A percentile compares a stretch with the other conserved stretches of the same genome.
Conservation (phyloP, 495 filamentous ascomycete genomes). For the Trichoderma gamsii region DNA sequence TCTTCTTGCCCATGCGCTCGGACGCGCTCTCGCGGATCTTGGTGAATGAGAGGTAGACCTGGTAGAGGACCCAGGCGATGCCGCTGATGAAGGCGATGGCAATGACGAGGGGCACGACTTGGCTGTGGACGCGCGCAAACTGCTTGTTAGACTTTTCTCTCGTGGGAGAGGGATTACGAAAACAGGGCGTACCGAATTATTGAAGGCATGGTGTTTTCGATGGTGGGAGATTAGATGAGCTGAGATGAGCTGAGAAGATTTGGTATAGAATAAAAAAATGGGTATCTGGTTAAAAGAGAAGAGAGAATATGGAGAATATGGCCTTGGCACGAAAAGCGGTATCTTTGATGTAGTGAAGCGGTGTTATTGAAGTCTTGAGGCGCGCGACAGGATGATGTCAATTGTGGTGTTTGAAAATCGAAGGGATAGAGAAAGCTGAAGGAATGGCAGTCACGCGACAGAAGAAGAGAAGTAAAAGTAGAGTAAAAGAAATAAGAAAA, state of each 20-base stretch:
- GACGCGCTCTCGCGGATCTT: constrained; percentile 63
- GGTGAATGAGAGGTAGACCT: constrained; percentile 63
- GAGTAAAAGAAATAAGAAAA: neutral
- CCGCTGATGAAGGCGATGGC: constrained; percentile 58
- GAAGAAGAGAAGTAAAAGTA: too few relatives aligned
- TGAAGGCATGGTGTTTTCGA: neutral
- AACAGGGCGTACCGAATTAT: neutral
- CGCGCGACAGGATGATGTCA: neutral
- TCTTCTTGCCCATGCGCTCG: constrained; percentile 74
- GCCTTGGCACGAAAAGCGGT: too few relatives aligned
- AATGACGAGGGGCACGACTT: constrained; percentile 67
- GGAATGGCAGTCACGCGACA: neutral
- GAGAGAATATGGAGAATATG: too few relatives aligned
- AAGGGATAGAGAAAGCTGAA: neutral
- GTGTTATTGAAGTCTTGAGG: neutral
- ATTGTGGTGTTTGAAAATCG: neutral
- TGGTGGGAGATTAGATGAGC: neutral
- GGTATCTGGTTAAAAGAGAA: too few relatives aligned
- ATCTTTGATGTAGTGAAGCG: too few relatives aligned
- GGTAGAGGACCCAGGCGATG: constrained; percentile 61
- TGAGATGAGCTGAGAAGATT: too few relatives aligned
- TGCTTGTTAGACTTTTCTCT: neutral
- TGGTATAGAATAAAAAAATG: too few relatives aligned
- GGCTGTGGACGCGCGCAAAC: constrained; percentile 31
- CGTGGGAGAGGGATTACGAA: too few relatives aligned